Evolutionary conservation across 164 flowering plant species (phyloP).

Genomic region (Amborella trichopoda): DNA sequence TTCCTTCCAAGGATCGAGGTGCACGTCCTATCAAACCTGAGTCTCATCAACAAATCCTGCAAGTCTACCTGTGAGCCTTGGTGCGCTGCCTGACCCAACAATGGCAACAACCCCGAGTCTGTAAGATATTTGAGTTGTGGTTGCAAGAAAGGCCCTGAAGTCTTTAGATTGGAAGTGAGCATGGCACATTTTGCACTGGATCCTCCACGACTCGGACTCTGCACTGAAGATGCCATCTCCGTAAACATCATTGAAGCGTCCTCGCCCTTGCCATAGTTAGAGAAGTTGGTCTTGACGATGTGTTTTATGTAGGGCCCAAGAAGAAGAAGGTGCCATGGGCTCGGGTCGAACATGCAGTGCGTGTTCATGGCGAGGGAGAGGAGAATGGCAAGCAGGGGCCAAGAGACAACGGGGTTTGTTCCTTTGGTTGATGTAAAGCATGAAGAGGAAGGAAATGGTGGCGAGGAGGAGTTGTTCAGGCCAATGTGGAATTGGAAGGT

Average conservation of each 20-base stretch:
- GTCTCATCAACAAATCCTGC: slow-evolving; percentile 26
- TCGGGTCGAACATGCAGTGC: too few species aligned
- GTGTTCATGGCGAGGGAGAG: too few species aligned
- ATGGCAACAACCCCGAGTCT: slow-evolving; percentile 15
- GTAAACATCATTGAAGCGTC: slow-evolving; percentile 6
- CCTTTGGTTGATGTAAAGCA: too few species aligned
- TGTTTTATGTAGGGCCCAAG: slow-evolving; percentile 16
- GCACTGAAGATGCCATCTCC: slow-evolving; percentile 19
- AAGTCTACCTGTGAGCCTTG: slow-evolving; percentile 17
- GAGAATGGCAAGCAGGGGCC: too few species aligned
- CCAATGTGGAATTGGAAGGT: too few species aligned
- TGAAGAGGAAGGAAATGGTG: too few species aligned
- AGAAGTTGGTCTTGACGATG: slow-evolving; percentile 10
- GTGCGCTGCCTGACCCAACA: slow-evolving; percentile 7
- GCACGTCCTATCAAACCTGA: slow-evolving; percentile 25
- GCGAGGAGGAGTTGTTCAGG: too few species aligned
- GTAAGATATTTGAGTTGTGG: slow-evolving; percentile 10
- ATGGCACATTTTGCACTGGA: slow-evolving; percentile 6
- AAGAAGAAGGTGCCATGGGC: slow-evolving; percentile 8
- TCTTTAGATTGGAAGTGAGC: background rate
- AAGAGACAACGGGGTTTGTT: too few species aligned
- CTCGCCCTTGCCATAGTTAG: slow-evolving; percentile 8
- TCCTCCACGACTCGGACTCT: slow-evolving; percentile 9
- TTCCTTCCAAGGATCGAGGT: slow-evolving; percentile 13
- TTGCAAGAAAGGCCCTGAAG: slow-evolving; percentile 9